Percentiles rank a stretch among this genome's conserved stretches.
Evolutionary conservation across 805 yeast species (phyloP).

Genomic region (Saccharomycopsis selenospora): DNA sequence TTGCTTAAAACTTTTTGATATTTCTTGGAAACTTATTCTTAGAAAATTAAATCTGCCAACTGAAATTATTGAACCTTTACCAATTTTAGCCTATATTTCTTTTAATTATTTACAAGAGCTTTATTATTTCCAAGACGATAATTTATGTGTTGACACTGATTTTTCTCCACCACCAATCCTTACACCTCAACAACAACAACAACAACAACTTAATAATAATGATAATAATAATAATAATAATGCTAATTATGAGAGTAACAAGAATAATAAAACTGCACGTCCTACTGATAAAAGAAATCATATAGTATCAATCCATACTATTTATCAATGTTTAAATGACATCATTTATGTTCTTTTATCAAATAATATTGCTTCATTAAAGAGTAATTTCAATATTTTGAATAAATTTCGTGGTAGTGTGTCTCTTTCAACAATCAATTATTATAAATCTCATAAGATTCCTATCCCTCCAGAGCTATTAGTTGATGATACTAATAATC

Average conservation of each 20-base stretch:
- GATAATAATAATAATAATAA: constrained; percentile 4
- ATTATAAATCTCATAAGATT: constrained; percentile 40
- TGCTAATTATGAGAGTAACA: constrained; percentile 3
- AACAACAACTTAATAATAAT: constrained; percentile 6
- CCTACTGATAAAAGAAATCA: constrained; percentile 6
- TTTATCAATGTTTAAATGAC: constrained; percentile 44
- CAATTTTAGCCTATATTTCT: constrained; percentile 37
- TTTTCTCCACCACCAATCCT: constrained; percentile 21
- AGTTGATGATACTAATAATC: constrained; percentile 4
- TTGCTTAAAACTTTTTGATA: constrained; percentile 35
- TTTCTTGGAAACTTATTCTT: constrained; percentile 36
- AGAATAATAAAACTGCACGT: background rate
- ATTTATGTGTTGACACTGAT: constrained; percentile 1
- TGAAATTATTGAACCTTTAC: constrained; percentile 40
- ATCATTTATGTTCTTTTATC: constrained; percentile 37
- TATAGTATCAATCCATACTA: constrained; percentile 38
- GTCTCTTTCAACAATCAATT: constrained; percentile 41
- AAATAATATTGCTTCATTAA: constrained; percentile 24
- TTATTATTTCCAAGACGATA: constrained; percentile 11
- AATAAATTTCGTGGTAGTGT: constrained; percentile 45
- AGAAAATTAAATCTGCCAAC: constrained; percentile 26
- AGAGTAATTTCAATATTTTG: constrained; percentile 4
- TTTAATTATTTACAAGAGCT: constrained; percentile 31
- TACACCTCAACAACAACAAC: constrained; percentile 15
- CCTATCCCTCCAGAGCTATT: constrained; percentile 39